These are phyloP conservation scores for Macrotyloma uniflorum DNA, from an alignment of 306 rosid species.

Conservation along the genomic window DNA sequence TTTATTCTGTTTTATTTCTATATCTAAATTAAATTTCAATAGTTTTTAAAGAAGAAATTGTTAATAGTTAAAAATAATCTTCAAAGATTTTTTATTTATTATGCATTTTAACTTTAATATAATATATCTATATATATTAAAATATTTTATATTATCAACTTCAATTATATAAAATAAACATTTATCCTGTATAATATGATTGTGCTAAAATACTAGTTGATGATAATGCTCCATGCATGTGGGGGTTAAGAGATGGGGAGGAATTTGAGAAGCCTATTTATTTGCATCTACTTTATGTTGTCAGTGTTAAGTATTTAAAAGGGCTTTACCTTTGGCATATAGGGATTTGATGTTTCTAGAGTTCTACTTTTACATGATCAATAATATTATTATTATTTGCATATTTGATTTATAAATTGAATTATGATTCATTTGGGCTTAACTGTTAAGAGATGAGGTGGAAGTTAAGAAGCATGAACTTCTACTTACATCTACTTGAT, in stretches of 20 bases:
- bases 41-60: background rate
- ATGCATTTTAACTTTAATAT: too few species aligned
- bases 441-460: background rate
- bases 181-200: too few species aligned
- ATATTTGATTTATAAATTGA: background rate
- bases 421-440: background rate
- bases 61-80: background rate
- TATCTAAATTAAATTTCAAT: background rate
- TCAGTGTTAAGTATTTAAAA: background rate
- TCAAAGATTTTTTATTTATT: background rate
- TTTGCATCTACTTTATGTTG: background rate
- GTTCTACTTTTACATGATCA: slow-evolving; percentile 7
- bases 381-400: background rate
- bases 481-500: background rate
- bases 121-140: too few species aligned
- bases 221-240: background rate
- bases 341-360: slow-evolving; percentile 18
- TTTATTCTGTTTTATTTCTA: background rate
- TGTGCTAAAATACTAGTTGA: background rate
- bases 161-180: background rate
- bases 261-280: background rate
- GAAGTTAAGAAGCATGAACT: background rate
- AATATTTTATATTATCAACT: background rate
- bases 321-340: background rate
- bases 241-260: background rate